A percentile compares a stretch with the other conserved stretches of the same genome.
Conservation (phyloP, 805 yeast genomes). For the Ogataea chonburiensis region DNA sequence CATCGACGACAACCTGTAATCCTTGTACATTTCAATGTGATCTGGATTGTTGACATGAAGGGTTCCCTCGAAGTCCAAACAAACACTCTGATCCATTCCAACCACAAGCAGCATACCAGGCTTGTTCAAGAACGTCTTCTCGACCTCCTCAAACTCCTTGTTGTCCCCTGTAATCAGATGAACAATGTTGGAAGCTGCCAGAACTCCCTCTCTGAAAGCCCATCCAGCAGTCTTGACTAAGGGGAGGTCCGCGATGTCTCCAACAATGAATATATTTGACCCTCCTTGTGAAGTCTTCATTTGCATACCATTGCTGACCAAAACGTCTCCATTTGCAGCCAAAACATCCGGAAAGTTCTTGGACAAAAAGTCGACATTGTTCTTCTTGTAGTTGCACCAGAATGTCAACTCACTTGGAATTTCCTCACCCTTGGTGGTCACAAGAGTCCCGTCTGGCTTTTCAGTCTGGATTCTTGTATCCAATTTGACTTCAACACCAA, state of each 20-base stretch:
- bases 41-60: constrained; percentile 11
- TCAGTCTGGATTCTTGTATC: constrained; percentile 15
- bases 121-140: constrained; percentile 1
- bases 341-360: constrained; percentile 10
- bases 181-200: constrained; percentile 13
- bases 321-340: constrained; percentile 13
- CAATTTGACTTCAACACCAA: constrained; percentile 13
- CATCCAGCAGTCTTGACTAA: constrained; percentile 20
- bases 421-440: constrained; percentile 11
- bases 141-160: constrained; percentile 2
- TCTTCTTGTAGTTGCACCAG: constrained; percentile 18
- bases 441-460: constrained; percentile 4
- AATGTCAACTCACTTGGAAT: constrained; percentile 12
- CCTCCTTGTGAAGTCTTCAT: constrained; percentile 3
- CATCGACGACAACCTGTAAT: constrained; percentile 16
- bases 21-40: constrained; percentile 16
- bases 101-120: constrained; percentile 17
- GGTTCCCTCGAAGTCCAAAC: constrained; percentile 10
- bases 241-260: constrained; percentile 17
- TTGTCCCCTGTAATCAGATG: constrained; percentile 4
- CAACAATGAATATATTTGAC: constrained; percentile 18
- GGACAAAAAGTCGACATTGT: constrained; percentile 13
- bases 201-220: constrained; percentile 16
- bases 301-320: constrained; percentile 13
- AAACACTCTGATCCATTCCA: constrained; percentile 14